Base-by-base conservation (phyloP, 805 yeast species). In the Ogataea saltuana region DNA sequence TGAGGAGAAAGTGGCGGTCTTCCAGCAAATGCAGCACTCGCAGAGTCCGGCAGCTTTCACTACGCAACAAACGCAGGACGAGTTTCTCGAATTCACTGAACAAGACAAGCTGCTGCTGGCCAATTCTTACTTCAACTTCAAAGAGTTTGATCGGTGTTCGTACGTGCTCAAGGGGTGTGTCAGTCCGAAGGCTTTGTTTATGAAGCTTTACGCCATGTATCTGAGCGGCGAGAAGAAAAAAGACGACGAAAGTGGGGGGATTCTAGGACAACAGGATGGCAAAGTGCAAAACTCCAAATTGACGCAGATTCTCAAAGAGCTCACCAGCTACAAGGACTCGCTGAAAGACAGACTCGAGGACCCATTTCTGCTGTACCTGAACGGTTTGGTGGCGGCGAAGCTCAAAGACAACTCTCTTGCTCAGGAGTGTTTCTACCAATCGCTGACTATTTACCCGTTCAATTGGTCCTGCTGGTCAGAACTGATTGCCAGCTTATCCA, bases 381-480 rank as follows among this genome's bases (percentile, higher is more conserved):
- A 77, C 43, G 99, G 97, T 1, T 60, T 85, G 12, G 68, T 86
- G 1, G 68, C 82, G 35, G 67, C 80, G 41, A 82, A 79, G 53
- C 83, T 83, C 54, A 80, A 81, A 37, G 80, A 83, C 50, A 64
- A 65, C n/a, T 51, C 67, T 2, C 60, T 68, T 26, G 97, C 97
- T 0, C 80, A 83, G 44, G 69, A 74, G 18, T 68, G 69, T 33
- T 72, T 90, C 23, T 69, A 80, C 22, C 72, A 71, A 35, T 83
- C 97, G 1, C 58, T 91, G 11, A 68, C 74, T 18, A 39, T 73
- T 21, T 88, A 83, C 54, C 96, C 97, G 0, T 85, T 74, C 61
- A 91, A 91, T 61, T 93, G 99, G 99, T 78, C 90, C 42, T 85
- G 93, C 45, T 93, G 97, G 97, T 72, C 75, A 44, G 97, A 91